Percentiles rank a stretch among this genome's conserved stretches.
Evolutionary conservation across 1,284 basidiomycete species (phyloP).

Genomic region (Sanguinoderma infundibulare): DNA sequence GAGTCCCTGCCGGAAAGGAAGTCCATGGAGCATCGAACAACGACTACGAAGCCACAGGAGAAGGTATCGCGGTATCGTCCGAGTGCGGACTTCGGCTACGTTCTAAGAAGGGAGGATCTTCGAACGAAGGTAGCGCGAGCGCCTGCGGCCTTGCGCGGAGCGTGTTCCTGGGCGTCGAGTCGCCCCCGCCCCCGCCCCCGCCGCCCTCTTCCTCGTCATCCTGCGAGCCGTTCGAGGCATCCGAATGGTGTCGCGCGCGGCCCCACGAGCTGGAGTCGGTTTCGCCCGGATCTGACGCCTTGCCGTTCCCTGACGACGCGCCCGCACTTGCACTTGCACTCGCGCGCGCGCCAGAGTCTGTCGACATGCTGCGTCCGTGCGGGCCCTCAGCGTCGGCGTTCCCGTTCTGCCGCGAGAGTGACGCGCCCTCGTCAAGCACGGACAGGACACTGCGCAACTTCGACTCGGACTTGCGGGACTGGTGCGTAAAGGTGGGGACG

Average conservation of each 20-base stretch:
- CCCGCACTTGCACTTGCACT: neutral
- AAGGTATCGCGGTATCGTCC: constrained; percentile 29
- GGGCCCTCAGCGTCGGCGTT: constrained; percentile 19
- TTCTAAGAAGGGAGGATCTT: constrained; percentile 27
- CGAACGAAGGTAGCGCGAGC: constrained; percentile 30
- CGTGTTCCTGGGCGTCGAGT: constrained; percentile 54
- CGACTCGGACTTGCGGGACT: constrained; percentile 61
- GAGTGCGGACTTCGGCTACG: constrained; percentile 26
- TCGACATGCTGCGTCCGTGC: constrained; percentile 20
- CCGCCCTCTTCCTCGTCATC: constrained; percentile 16
- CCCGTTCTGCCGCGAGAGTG: constrained; percentile 39
- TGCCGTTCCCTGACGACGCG: constrained; percentile 14
- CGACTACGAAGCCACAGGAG: constrained; percentile 11
- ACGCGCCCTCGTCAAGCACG: constrained; percentile 59
- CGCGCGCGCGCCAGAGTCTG: constrained; percentile 4
- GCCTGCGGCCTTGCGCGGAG: constrained; percentile 39
- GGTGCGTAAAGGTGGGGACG: constrained; percentile 41
- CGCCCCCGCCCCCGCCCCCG: constrained; percentile 40
- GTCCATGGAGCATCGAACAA: neutral
- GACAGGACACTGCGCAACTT: constrained; percentile 70
- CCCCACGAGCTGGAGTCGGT: constrained; percentile 18
- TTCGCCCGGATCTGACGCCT: constrained; percentile 39
- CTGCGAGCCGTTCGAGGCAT: neutral
- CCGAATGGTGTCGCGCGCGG: neutral
- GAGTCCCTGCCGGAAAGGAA: neutral